These are phyloP conservation scores for Talaromyces pinophilus DNA, from an alignment of 2,329 filamentous ascomycete species.

Conservation along the genomic window DNA sequence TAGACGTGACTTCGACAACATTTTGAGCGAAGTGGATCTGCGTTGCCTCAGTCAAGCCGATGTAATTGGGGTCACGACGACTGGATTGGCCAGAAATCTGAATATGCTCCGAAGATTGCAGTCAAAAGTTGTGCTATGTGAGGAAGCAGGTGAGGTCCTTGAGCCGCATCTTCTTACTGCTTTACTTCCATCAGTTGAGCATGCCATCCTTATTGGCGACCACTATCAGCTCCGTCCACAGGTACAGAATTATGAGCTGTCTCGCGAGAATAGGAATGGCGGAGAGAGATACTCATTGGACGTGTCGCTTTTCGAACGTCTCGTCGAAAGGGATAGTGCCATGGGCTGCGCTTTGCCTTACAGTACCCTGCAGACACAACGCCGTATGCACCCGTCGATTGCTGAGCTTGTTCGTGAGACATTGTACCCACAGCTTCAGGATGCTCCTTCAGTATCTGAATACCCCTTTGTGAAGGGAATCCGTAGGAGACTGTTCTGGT, in stretches of 20 bases:
- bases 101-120: slow-evolving; percentile 47
- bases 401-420: slow-evolving; percentile 59
- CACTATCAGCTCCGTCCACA: slow-evolving; percentile 48
- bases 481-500: slow-evolving; percentile 53
- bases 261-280: slow-evolving; percentile 33
- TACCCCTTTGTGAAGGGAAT: slow-evolving; percentile 53
- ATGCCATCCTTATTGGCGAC: slow-evolving; percentile 49
- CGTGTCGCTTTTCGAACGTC: slow-evolving; percentile 55
- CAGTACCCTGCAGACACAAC: slow-evolving; percentile 57
- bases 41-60: slow-evolving; percentile 43
- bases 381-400: slow-evolving; percentile 67
- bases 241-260: slow-evolving; percentile 41
- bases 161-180: slow-evolving; percentile 46
- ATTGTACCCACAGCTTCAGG: slow-evolving; percentile 59
- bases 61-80: slow-evolving; percentile 58
- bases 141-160: slow-evolving; percentile 49
- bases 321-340: slow-evolving; percentile 38
- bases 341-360: slow-evolving; percentile 36
- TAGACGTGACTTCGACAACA: slow-evolving; percentile 25
- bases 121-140: slow-evolving; percentile 45
- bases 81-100: slow-evolving; percentile 53
- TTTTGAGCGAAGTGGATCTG: slow-evolving; percentile 32
- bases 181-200: slow-evolving; percentile 45
- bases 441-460: slow-evolving; percentile 44
- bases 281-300: slow-evolving; percentile 51